phyloP scores from a whole-genome alignment of 192 early-diverging fungal genomes.

The Linnemannia elongata region DNA sequence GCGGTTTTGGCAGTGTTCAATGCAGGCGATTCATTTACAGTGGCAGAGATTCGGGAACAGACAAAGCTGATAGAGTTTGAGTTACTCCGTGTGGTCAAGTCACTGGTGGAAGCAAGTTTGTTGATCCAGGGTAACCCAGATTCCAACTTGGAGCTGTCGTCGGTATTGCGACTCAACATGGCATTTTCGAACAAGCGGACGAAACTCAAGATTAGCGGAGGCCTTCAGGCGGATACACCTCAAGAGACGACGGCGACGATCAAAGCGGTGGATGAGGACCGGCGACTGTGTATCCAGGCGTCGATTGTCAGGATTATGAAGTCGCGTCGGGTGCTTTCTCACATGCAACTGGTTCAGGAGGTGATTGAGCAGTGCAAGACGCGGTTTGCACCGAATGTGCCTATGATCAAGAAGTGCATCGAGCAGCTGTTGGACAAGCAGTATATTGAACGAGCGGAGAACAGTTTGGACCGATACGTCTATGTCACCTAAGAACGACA shows the following conservation, averaged over 20 bases:
- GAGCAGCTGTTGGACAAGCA: constrained; percentile 90
- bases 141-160: constrained; percentile 13
- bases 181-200: constrained; percentile 77
- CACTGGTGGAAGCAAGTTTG: constrained; percentile 40
- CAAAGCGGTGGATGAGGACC: constrained; percentile 84
- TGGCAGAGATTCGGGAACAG: constrained; percentile 70
- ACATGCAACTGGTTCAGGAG: constrained; percentile 80
- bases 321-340: constrained; percentile 73
- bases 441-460: constrained; percentile 75
- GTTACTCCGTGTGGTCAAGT: constrained; percentile 72
- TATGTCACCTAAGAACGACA: constrained; percentile 68
- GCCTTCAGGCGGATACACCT: constrained; percentile 69
- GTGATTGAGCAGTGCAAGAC: constrained; percentile 79
- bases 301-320: constrained; percentile 93
- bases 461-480: constrained; percentile 71
- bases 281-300: constrained; percentile 85
- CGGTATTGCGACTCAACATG: constrained; percentile 32
- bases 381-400: constrained; percentile 78
- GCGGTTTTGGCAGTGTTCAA: constrained; percentile 80
- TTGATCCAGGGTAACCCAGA: constrained; percentile 14
- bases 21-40: constrained; percentile 48
- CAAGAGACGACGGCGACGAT: constrained; percentile 69
- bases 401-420: constrained; percentile 87
- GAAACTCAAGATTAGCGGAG: constrained; percentile 80
- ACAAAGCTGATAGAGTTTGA: constrained; percentile 69